Evolutionary conservation across 331 rosid genomes (phyloP).

Genomic region (Phaseolus coccineus): DNA sequence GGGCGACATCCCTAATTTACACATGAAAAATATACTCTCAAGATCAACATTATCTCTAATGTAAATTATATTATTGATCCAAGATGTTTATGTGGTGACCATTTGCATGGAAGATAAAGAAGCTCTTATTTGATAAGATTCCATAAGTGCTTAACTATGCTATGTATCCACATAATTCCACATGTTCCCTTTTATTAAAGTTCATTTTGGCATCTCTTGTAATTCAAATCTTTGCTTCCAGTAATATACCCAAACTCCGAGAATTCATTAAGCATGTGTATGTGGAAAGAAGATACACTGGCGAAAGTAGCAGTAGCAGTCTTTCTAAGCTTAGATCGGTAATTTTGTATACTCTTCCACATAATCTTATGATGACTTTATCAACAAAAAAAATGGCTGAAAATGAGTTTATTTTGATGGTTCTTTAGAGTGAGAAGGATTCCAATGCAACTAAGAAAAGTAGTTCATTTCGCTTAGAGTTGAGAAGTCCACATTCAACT

Average conservation of each 20-base stretch:
- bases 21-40: too few species aligned
- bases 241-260: constrained; percentile 71
- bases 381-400: constrained; percentile 8
- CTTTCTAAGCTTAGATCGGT: constrained; percentile 73
- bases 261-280: constrained; percentile 81
- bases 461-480: constrained; percentile 48
- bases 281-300: constrained; percentile 68
- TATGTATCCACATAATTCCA: neutral
- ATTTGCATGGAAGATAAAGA: too few species aligned
- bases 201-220: constrained; percentile 39
- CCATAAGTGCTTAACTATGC: neutral
- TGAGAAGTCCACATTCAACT: constrained; percentile 39
- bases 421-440: constrained; percentile 56
- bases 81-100: too few species aligned
- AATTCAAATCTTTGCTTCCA: constrained; percentile 55
- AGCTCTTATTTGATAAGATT: neutral
- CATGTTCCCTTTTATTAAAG: neutral
- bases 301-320: constrained; percentile 59
- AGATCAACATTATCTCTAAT: too few species aligned
- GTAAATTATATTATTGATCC: too few species aligned
- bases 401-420: constrained; percentile 36
- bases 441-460: constrained; percentile 51
- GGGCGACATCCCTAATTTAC: too few species aligned
- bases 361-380: constrained; percentile 1
- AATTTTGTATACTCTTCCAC: constrained; percentile 35